Conservation (phyloP, 768 basidiomycete genomes). For the Suillus clintonianus region DNA sequence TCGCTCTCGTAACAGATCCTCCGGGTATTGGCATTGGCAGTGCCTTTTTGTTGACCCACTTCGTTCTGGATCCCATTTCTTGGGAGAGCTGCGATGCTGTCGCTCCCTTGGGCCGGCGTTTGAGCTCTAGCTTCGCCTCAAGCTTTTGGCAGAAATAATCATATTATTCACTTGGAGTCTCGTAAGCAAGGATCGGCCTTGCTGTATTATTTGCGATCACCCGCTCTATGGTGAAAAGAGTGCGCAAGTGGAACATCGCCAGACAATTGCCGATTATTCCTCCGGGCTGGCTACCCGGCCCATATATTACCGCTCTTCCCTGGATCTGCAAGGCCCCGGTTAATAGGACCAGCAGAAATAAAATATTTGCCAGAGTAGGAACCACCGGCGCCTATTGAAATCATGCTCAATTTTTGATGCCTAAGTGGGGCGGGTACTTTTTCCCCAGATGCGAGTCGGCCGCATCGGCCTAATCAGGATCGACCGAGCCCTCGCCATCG, state of each 20-base stretch:
- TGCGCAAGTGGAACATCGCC: background rate
- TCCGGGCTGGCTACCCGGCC: background rate
- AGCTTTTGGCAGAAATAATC: background rate
- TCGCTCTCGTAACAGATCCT: background rate
- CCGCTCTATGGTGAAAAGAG: background rate
- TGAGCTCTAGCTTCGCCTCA: background rate
- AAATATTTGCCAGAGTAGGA: background rate
- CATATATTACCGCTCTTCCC: background rate
- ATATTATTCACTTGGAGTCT: background rate
- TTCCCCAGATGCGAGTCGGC: background rate
- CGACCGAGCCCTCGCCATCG: background rate
- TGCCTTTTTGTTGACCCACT: background rate
- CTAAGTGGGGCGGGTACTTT: background rate
- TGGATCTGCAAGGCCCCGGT: background rate
- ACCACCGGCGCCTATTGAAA: background rate
- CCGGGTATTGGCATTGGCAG: background rate
- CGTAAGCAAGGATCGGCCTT: background rate
- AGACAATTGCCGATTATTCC: background rate
- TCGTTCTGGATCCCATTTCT: background rate
- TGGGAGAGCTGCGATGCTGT: background rate
- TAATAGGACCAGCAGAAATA: background rate
- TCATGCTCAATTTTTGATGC: background rate
- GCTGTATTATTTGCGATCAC: background rate
- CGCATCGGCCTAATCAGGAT: background rate
- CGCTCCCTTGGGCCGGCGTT: no score